These are phyloP conservation scores for Crassisporium funariophilum DNA, from an alignment of 768 basidiomycete species.

Conservation along the genomic window DNA sequence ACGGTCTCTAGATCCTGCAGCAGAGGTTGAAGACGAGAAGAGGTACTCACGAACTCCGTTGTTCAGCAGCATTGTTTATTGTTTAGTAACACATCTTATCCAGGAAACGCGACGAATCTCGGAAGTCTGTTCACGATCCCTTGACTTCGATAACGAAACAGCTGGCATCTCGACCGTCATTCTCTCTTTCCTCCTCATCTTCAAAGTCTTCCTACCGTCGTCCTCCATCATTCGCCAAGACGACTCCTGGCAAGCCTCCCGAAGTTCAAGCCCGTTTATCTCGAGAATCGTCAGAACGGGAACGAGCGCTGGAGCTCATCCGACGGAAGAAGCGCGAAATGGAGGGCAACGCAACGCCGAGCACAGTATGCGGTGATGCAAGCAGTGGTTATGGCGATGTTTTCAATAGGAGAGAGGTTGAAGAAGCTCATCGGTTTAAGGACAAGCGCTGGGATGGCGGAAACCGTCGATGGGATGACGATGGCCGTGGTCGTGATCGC, in stretches of 20 bases:
- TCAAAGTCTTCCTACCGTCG: slow-evolving; percentile 13
- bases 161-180: slow-evolving; percentile 46
- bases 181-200: slow-evolving; percentile 26
- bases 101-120: slow-evolving; percentile 64
- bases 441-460: slow-evolving; percentile 27
- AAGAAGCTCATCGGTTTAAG: slow-evolving; percentile 63
- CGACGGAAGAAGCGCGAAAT: slow-evolving; percentile 64
- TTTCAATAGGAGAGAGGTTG: slow-evolving; percentile 70
- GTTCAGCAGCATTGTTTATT: neutral
- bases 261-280: slow-evolving; percentile 59
- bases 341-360: slow-evolving; percentile 69
- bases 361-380: slow-evolving; percentile 57
- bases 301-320: slow-evolving; percentile 74
- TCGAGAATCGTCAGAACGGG: slow-evolving; percentile 77
- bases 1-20: slow-evolving; percentile 21
- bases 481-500: slow-evolving; percentile 12
- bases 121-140: slow-evolving; percentile 69
- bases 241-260: slow-evolving; percentile 31
- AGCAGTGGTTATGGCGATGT: slow-evolving; percentile 63
- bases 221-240: slow-evolving; percentile 17
- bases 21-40: slow-evolving; percentile 38
- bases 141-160: slow-evolving; percentile 73
- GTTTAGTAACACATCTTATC: neutral
- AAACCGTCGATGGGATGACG: slow-evolving; percentile 16
- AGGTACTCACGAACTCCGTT: slow-evolving; percentile 31